Conservation (phyloP, 192 early-diverging fungal species). For the Chytriomyces sp. region DNA sequence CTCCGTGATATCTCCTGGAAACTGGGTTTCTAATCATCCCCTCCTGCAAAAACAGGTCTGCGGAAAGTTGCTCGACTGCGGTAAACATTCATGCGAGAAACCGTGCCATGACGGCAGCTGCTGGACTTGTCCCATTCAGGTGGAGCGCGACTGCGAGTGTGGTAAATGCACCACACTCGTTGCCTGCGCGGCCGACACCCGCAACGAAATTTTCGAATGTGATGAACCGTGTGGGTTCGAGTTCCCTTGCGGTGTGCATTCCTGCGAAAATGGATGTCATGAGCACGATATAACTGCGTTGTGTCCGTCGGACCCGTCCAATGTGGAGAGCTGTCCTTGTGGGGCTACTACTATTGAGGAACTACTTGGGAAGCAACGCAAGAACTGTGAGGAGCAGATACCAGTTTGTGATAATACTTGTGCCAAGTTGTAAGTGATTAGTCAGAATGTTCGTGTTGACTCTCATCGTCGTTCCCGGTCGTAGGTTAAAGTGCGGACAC, state of each 20-base stretch:
- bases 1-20: background rate
- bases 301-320: slow-evolving; percentile 52
- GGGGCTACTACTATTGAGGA: slow-evolving; percentile 20
- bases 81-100: slow-evolving; percentile 73
- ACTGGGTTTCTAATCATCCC: background rate
- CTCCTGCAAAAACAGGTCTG: slow-evolving; percentile 47
- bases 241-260: slow-evolving; percentile 47
- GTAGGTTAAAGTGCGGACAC: slow-evolving; percentile 46
- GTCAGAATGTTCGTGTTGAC: no score
- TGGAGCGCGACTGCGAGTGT: slow-evolving; percentile 38
- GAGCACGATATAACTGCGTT: background rate
- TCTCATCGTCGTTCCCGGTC: no score
- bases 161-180: slow-evolving; percentile 31
- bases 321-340: slow-evolving; percentile 43
- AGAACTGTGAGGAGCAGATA: slow-evolving; percentile 39
- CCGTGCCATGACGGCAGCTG: slow-evolving; percentile 81
- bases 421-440: slow-evolving; percentile 25
- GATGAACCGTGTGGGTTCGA: slow-evolving; percentile 27
- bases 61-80: slow-evolving; percentile 76
- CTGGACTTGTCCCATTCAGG: slow-evolving; percentile 57
- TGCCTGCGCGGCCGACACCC: slow-evolving; percentile 29
- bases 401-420: slow-evolving; percentile 45
- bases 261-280: slow-evolving; percentile 45
- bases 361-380: slow-evolving; percentile 26
- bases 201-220: slow-evolving; percentile 32